A percentile compares a stretch with the other conserved stretches of the same genome.
phyloP scores from a whole-genome alignment of 2,329 filamentous ascomycete genomes.

The Sporothrix brunneoviolacea region DNA sequence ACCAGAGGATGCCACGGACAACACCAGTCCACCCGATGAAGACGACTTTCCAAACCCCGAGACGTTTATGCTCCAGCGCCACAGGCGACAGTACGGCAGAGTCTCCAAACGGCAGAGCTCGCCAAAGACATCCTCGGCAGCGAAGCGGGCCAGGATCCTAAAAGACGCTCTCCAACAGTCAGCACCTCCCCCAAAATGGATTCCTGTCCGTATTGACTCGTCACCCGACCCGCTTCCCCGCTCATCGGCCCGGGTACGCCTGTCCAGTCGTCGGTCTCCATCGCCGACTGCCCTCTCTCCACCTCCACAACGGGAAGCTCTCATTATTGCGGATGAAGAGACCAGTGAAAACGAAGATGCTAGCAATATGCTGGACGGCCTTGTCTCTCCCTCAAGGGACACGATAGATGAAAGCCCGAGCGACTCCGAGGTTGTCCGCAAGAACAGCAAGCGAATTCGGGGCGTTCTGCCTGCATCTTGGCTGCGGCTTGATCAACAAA shows the following conservation, averaged over 20 bases:
- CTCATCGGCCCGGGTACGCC: neutral
- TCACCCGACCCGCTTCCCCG: constrained; percentile 11
- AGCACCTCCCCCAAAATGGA: constrained; percentile 6
- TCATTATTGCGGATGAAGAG: neutral
- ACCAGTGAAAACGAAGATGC: neutral
- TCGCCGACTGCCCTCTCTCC: neutral
- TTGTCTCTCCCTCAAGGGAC: constrained; percentile 8
- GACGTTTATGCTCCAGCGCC: constrained; percentile 18
- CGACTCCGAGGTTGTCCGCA: constrained; percentile 35
- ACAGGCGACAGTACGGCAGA: constrained; percentile 12
- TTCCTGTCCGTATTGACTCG: constrained; percentile 12
- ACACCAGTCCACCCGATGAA: constrained; percentile 26
- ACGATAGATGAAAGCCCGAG: constrained; percentile 26
- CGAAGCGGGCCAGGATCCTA: constrained; percentile 21
- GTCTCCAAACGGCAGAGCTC: constrained; percentile 21
- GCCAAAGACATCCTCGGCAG: constrained; percentile 17
- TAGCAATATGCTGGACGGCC: neutral
- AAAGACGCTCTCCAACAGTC: neutral
- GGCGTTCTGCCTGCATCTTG: constrained; percentile 63
- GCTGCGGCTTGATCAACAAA: constrained; percentile 52
- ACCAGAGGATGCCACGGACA: constrained; percentile 25
- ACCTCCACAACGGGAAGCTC: neutral
- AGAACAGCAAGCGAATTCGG: constrained; percentile 41
- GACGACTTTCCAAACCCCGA: constrained; percentile 25
- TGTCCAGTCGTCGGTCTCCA: neutral